Base-by-base conservation (phyloP, 352 stramenopile species). In the Globisporangium ultimum region DNA sequence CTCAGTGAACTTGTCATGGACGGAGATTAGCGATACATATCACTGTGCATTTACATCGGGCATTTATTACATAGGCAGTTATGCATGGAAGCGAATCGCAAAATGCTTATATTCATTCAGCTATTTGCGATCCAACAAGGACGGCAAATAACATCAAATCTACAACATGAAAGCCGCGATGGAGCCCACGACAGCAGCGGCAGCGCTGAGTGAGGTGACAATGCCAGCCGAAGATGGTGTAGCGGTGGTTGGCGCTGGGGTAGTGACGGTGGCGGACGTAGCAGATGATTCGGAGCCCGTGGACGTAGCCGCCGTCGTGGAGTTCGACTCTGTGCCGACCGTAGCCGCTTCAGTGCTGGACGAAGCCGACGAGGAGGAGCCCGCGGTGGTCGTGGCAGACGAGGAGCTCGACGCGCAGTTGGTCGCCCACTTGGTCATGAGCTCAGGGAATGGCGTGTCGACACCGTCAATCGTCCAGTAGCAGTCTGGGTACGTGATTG, bases 401-500 rank as follows among this genome's bases (percentile, higher is more conserved):
- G 13, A 45, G 40, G 40, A 45, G 40, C 40, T 45, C 13, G 40
- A 45, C 2, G 40, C 40, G 40, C 40, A 45, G 13, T 15, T 18
- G 10, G 40, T 45, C 40, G 12, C 13, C 47, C 55, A 61, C 15
- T 11, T 4, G 38, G 32, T 34, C 1, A 54, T 40, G 32, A 61
- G 21, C 46, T 49, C 55, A 45, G 53, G 40, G 20, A 61, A 38
- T 17, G 55, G 55, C 11, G 22, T 49, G 4, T 54, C 55, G 14
- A 55, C 55, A 20, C 55, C 55, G 5, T 38, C 46, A 38, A 61
- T 53, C 0, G 15, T 40, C 47, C 55, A 41, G 24, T 49, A 56
- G 48, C 56, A 62, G 34, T 47, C 41, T 22, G 56, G 47, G 40
- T 56, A 57, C 17, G 48, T 62, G 40, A 51, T 62, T 15, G 17